Evolutionary conservation across 2,329 filamentous ascomycete species (phyloP).

Genomic region (Celoporthe dispersa): DNA sequence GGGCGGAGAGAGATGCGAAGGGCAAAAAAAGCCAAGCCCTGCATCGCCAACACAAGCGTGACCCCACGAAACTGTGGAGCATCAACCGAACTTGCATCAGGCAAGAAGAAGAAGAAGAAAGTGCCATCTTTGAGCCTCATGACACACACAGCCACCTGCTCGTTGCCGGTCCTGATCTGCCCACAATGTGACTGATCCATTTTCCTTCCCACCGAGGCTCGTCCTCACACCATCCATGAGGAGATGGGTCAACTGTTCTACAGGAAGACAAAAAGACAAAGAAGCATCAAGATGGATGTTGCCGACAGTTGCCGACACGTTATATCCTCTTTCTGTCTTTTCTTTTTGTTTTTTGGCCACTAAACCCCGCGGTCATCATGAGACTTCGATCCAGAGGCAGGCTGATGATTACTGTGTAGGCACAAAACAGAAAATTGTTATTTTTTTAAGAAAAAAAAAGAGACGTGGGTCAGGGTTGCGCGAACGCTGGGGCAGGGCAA

Average conservation of each 20-base stretch:
- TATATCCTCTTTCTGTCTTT: no score
- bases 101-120: not conserved
- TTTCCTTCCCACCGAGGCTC: not conserved
- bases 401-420: constrained; percentile 10
- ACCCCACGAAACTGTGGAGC: constrained; percentile 24
- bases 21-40: constrained; percentile 1
- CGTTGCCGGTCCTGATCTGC: not conserved
- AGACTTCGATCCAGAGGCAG: not conserved
- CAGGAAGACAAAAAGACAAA: not conserved
- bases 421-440: not conserved
- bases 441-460: not conserved
- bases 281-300: not conserved
- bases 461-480: constrained; percentile 28
- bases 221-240: not conserved
- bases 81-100: not conserved
- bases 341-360: no score
- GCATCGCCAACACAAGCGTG: constrained; percentile 25
- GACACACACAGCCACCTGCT: constrained; percentile 11
- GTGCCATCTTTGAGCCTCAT: constrained; percentile 27
- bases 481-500: not conserved
- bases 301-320: not conserved
- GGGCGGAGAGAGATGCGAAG: constrained; percentile 18
- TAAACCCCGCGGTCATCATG: not conserved
- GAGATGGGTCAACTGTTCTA: not conserved
- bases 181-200: not conserved